Conservation (phyloP, 768 basidiomycete genomes). For the Neoboletus subvelutipes region DNA sequence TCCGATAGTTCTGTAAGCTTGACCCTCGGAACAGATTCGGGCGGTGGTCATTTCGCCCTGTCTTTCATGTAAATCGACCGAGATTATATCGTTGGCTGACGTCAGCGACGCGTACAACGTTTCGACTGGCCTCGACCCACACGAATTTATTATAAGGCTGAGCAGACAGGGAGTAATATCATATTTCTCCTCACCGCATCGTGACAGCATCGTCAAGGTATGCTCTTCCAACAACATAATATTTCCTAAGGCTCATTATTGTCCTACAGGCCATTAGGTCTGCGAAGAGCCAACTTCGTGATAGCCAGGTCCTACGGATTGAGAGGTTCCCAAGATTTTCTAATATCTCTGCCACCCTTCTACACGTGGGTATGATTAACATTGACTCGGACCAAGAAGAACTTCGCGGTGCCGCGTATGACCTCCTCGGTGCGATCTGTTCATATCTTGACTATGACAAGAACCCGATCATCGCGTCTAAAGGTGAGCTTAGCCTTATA, state of each 20-base stretch:
- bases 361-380: slow-evolving; percentile 85
- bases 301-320: slow-evolving; percentile 46
- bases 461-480: slow-evolving; percentile 63
- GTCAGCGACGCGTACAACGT: slow-evolving; percentile 88
- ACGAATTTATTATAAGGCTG: slow-evolving; percentile 81
- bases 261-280: slow-evolving; percentile 59
- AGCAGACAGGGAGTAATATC: slow-evolving; percentile 67
- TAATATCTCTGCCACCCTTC: slow-evolving; percentile 80
- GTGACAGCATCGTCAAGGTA: slow-evolving; percentile 78
- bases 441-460: slow-evolving; percentile 77
- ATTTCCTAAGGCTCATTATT: neutral
- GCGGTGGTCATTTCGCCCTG: slow-evolving; percentile 68
- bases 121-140: slow-evolving; percentile 68
- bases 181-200: slow-evolving; percentile 69
- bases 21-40: slow-evolving; percentile 48
- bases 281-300: slow-evolving; percentile 71
- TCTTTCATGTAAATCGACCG: slow-evolving; percentile 73
- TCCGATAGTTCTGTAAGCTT: neutral
- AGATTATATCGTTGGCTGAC: slow-evolving; percentile 76
- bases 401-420: slow-evolving; percentile 76
- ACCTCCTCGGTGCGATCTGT: slow-evolving; percentile 76
- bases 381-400: slow-evolving; percentile 72
- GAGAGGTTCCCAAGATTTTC: slow-evolving; percentile 77
- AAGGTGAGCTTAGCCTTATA: slow-evolving; percentile 45
- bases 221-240: slow-evolving; percentile 1